These are phyloP conservation scores for Xanthoparmelia taractica DNA, from an alignment of 495 filamentous ascomycete species.

Conservation along the genomic window DNA sequence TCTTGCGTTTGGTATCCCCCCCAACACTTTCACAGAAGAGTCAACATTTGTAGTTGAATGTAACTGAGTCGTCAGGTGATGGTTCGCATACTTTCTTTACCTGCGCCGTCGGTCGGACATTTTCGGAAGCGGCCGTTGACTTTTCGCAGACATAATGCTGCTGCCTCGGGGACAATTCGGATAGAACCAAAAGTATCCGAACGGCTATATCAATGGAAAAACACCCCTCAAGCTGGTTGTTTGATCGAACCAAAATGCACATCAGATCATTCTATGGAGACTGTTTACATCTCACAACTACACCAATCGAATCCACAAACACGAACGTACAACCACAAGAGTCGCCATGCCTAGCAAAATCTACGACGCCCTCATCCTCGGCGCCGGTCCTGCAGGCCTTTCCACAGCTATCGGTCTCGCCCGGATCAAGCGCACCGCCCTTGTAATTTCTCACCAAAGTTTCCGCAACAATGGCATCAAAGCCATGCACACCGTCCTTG, in stretches of 20 bases:
- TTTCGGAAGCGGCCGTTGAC: not conserved
- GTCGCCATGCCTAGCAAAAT: not conserved
- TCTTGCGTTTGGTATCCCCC: no score
- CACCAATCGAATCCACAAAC: not conserved
- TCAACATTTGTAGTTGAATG: no score
- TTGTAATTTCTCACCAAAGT: conserved; percentile 31
- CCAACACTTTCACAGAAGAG: no score
- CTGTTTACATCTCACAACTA: no score
- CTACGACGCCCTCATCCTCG: conserved; percentile 42
- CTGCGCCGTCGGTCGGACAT: not conserved
- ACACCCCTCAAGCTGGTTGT: not conserved
- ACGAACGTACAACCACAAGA: not conserved
- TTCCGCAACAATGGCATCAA: conserved; percentile 18
- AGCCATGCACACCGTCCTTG: conserved; percentile 24
- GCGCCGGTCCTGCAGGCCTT: conserved; percentile 44
- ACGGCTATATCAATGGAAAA: not conserved
- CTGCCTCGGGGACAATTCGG: not conserved
- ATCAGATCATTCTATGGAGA: no score
- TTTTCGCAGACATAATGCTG: not conserved
- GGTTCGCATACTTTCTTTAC: not conserved
- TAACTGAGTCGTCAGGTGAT: not conserved
- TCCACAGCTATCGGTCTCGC: conserved; percentile 35
- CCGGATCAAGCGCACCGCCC: conserved; percentile 35
- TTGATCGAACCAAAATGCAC: not conserved
- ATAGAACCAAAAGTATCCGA: not conserved